A percentile compares a stretch with the other conserved stretches of the same genome.
Evolutionary conservation across 805 yeast genomes (phyloP).

Genomic region (Saturnispora gosingensis): DNA sequence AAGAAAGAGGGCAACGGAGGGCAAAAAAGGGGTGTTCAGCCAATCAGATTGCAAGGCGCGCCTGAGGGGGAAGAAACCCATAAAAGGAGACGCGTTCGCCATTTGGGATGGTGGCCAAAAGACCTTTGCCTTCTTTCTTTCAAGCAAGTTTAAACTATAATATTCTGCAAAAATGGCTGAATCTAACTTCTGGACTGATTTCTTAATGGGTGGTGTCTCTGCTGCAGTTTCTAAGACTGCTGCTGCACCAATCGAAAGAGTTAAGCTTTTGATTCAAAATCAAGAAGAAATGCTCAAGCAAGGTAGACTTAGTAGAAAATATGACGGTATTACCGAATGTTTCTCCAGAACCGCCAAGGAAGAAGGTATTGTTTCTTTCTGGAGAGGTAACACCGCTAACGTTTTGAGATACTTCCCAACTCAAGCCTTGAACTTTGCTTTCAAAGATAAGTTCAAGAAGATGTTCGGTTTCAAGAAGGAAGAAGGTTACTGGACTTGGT

Average conservation of each 20-base stretch:
- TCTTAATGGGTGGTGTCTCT: conserved; percentile 98
- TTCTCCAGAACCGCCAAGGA: conserved; percentile 90
- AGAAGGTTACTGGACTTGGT: conserved; percentile 88
- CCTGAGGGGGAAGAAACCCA: background rate
- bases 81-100: conserved; percentile 2
- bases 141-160: conserved; percentile 7
- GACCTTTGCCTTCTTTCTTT: conserved; percentile 10
- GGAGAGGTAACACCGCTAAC: conserved; percentile 99
- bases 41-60: background rate
- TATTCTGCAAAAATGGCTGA: conserved; percentile 16
- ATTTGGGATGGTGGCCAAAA: background rate
- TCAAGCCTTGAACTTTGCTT: conserved; percentile 96
- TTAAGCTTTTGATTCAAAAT: conserved; percentile 91
- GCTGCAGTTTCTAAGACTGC: conserved; percentile 98
- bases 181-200: conserved; percentile 50
- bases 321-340: conserved; percentile 88
- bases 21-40: background rate
- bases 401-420: conserved; percentile 99
- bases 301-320: conserved; percentile 82
- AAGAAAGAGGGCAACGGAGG: background rate
- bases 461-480: conserved; percentile 96
- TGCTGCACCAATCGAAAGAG: conserved; percentile 97
- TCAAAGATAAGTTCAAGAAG: conserved; percentile 94
- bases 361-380: conserved; percentile 89
- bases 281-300: conserved; percentile 98